Evolutionary conservation across 208 protist species (phyloP).

Genomic region (Leishmania braziliensis): DNA sequence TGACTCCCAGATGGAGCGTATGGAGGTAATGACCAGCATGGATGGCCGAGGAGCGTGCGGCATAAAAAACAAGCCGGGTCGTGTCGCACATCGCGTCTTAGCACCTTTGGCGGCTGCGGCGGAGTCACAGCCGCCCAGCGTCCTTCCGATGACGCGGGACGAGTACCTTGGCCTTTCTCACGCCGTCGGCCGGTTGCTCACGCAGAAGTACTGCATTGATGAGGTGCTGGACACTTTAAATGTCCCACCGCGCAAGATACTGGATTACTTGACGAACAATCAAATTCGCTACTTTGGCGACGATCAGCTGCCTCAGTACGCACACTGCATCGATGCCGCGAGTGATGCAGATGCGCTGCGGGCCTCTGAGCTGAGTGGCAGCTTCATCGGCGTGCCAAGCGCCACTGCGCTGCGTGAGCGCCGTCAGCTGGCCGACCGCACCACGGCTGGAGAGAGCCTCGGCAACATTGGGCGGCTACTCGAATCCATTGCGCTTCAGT

Average conservation of each 20-base stretch:
- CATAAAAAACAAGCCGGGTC: not conserved
- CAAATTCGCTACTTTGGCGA: constrained; percentile 64
- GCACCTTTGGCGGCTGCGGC: not conserved
- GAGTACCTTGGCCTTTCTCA: constrained; percentile 81
- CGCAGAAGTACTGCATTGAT: constrained; percentile 70
- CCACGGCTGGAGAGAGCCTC: constrained; percentile 44
- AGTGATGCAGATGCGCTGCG: constrained; percentile 62
- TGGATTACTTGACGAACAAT: constrained; percentile 82
- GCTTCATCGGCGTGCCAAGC: constrained; percentile 12
- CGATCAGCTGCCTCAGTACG: constrained; percentile 56
- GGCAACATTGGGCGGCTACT: constrained; percentile 33
- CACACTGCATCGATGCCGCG: constrained; percentile 48
- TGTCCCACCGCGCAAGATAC: constrained; percentile 58
- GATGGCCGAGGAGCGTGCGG: not conserved
- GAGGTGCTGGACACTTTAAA: constrained; percentile 58
- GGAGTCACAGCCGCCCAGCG: not conserved
- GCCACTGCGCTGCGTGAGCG: constrained; percentile 29
- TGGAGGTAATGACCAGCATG: not conserved
- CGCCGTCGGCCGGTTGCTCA: constrained; percentile 76
- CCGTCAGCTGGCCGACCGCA: constrained; percentile 39
- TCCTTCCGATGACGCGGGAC: constrained; percentile 54
- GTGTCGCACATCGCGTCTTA: not conserved
- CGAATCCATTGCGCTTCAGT: constrained; percentile 52
- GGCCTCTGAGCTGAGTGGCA: constrained; percentile 27
- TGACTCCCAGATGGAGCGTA: constrained; percentile 9